These are phyloP conservation scores for Penicillium sp. DNA, from an alignment of 2,329 filamentous ascomycete species.

Conservation along the genomic window DNA sequence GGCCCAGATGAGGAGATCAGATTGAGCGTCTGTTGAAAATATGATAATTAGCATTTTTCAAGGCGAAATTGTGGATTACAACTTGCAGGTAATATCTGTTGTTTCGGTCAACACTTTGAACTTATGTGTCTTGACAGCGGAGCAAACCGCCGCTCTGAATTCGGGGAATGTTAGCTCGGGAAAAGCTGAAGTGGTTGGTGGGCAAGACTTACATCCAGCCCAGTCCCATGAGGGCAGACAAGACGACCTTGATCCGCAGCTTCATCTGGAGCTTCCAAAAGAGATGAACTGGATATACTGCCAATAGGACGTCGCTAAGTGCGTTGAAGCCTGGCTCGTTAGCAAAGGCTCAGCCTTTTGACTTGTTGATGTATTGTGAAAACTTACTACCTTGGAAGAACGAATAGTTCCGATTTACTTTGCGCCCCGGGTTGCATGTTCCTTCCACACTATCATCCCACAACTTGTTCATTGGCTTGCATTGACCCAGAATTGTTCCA, in stretches of 20 bases:
- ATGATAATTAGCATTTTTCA: neutral
- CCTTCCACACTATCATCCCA: constrained; percentile 22
- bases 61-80: too few relatives aligned
- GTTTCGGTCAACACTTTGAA: constrained; percentile 17
- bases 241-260: constrained; percentile 19
- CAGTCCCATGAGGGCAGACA: constrained; percentile 25
- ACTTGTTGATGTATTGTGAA: neutral
- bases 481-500: constrained; percentile 21
- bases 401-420: constrained; percentile 16
- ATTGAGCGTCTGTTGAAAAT: constrained; percentile 10
- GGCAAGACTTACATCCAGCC: constrained; percentile 32
- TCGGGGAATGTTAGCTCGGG: neutral
- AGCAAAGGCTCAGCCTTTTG: neutral
- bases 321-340: constrained; percentile 15
- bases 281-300: constrained; percentile 24
- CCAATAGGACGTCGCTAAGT: constrained; percentile 20
- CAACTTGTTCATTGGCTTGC: constrained; percentile 22
- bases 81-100: constrained; percentile 18
- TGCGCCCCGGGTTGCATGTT: constrained; percentile 16
- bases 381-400: constrained; percentile 24
- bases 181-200: too few relatives aligned
- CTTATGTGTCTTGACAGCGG: constrained; percentile 20
- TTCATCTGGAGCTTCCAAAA: constrained; percentile 26
- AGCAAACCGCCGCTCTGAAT: constrained; percentile 19
- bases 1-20: constrained; percentile 21